phyloP scores from a whole-genome alignment of 768 basidiomycete genomes.

The Tylopilus rubrobrunneus region DNA sequence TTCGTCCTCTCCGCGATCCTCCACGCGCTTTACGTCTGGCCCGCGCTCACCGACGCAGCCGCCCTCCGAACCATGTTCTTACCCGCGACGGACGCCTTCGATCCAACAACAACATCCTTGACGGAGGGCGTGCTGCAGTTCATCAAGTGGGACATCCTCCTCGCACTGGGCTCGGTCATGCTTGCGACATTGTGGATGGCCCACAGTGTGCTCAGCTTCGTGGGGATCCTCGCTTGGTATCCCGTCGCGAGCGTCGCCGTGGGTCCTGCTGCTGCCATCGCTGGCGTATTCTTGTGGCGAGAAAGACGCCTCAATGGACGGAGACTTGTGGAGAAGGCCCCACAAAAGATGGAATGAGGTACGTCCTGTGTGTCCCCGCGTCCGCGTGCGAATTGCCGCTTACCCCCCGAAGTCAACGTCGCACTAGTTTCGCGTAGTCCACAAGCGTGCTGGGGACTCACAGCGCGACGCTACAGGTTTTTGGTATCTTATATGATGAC shows the following conservation, averaged over 20 bases:
- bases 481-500: too few species aligned
- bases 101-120: background rate
- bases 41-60: slow-evolving; percentile 3
- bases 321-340: background rate
- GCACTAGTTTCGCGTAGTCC: too few species aligned
- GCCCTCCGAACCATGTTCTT: slow-evolving; percentile 11
- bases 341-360: slow-evolving; percentile 1
- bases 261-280: slow-evolving; percentile 51
- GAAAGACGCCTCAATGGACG: slow-evolving; percentile 34
- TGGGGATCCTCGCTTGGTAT: slow-evolving; percentile 42
- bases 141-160: slow-evolving; percentile 49
- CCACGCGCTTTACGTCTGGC: slow-evolving; percentile 26
- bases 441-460: too few species aligned
- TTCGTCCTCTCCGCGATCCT: slow-evolving; percentile 21
- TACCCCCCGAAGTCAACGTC: too few species aligned
- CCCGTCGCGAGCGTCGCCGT: slow-evolving; percentile 36
- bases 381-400: too few species aligned
- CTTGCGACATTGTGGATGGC: slow-evolving; percentile 50
- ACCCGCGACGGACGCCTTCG: slow-evolving; percentile 5
- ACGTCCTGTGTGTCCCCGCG: too few species aligned
- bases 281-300: slow-evolving; percentile 47
- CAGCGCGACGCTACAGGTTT: too few species aligned
- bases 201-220: slow-evolving; percentile 27
- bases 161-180: slow-evolving; percentile 38
- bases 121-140: slow-evolving; percentile 32